Conservation (phyloP, 768 basidiomycete species). For the Obba rivulosa region DNA sequence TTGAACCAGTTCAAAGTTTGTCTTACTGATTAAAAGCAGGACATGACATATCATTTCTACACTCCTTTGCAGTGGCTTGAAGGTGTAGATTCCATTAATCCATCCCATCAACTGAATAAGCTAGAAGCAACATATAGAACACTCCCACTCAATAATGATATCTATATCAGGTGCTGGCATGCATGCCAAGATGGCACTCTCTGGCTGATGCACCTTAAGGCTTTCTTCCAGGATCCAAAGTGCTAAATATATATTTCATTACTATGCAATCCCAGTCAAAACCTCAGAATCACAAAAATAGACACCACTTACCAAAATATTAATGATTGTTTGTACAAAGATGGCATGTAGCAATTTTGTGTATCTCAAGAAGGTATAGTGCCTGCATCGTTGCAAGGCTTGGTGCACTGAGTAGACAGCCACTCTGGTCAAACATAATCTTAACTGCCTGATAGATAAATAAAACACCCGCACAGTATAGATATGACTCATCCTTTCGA, state of each 20-base stretch:
- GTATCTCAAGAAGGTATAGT: constrained; percentile 64
- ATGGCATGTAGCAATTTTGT: constrained; percentile 34
- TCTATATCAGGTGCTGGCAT: constrained; percentile 57
- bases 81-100: constrained; percentile 35
- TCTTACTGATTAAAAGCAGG: constrained; percentile 76
- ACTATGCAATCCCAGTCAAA: not conserved
- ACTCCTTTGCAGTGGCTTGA: constrained; percentile 27
- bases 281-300: not conserved
- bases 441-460: constrained; percentile 57
- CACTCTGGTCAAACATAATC: constrained; percentile 68
- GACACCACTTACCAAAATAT: constrained; percentile 46
- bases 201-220: constrained; percentile 59
- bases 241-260: constrained; percentile 46
- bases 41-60: constrained; percentile 37
- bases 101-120: constrained; percentile 60
- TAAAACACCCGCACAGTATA: constrained; percentile 26
- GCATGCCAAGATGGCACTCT: constrained; percentile 43
- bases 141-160: constrained; percentile 62
- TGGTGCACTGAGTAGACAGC: constrained; percentile 56
- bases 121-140: constrained; percentile 77
- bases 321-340: constrained; percentile 25
- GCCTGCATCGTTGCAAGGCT: constrained; percentile 71
- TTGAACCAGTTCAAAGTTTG: constrained; percentile 75
- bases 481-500: constrained; percentile 48
- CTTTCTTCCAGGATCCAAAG: constrained; percentile 62